These are phyloP conservation scores for Exserohilum turcica DNA, from an alignment of 2,329 filamentous ascomycete genomes.

Conservation along the genomic window DNA sequence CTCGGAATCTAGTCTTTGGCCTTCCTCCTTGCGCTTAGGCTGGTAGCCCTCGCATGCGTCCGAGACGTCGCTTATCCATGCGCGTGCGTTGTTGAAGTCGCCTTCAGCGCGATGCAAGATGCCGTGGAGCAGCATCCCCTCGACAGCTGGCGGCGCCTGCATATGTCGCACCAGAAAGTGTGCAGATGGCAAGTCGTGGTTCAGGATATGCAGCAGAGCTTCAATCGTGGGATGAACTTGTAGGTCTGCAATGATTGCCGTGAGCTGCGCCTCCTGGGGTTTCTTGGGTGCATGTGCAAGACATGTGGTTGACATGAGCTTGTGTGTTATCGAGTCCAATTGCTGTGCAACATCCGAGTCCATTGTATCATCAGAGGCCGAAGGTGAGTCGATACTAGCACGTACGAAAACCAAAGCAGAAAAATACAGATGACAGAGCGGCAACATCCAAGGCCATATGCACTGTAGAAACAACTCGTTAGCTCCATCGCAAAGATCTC, in stretches of 20 bases:
- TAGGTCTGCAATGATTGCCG: constrained; percentile 34
- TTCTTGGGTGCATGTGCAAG: constrained; percentile 22
- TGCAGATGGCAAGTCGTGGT: constrained; percentile 56
- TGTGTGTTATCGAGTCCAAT: constrained; percentile 12
- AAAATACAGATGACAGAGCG: too few species aligned
- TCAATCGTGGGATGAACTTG: constrained; percentile 56
- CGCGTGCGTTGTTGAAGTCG: constrained; percentile 55
- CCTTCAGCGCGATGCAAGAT: constrained; percentile 59
- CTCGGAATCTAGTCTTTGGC: constrained; percentile 19
- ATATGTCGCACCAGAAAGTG: constrained; percentile 61
- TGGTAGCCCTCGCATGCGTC: constrained; percentile 42
- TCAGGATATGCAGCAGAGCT: constrained; percentile 58
- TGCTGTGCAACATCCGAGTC: constrained; percentile 1
- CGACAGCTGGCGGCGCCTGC: constrained; percentile 55
- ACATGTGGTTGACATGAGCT: constrained; percentile 20
- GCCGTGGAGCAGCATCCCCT: constrained; percentile 59
- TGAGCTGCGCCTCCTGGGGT: constrained; percentile 17
- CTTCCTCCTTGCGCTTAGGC: constrained; percentile 28
- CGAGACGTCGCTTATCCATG: constrained; percentile 55
- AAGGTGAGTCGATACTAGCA: background rate
- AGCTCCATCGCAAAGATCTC: constrained; percentile 3
- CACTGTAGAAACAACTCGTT: background rate
- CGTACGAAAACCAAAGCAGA: background rate
- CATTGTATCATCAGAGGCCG: background rate
- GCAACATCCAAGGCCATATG: background rate